Evolutionary conservation across 805 yeast species (phyloP), one percentile per base, ranked within the genome.

Genomic region (Lachancea sp.): DNA sequence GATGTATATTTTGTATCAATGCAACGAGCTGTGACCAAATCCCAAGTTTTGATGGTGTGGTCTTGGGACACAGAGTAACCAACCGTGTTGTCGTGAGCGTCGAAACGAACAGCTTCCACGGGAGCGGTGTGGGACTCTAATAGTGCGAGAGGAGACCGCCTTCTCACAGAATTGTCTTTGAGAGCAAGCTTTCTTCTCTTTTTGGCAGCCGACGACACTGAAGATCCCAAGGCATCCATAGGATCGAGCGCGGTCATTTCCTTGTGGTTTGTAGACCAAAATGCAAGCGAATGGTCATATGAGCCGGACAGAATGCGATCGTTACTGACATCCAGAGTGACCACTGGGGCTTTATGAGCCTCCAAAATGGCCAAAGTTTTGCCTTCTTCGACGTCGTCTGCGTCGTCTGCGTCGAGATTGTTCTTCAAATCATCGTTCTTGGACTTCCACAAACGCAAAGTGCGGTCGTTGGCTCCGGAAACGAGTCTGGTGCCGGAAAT

Each of bases 21-120:
- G 56, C 88, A 79, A 52, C 86, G 77, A 11, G 85, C 72, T 2
- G 97, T 90, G 15, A 87, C 85, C 57, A 93, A 71, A 71, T 93
- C 99, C 98, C 98, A 93, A 0, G 99, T 93, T 59, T 85, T 85
- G 52, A 93, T 80, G 0, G 95, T 80, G 63, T 93, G 99, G 68
- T 93, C 98, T 63, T 89, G 96, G 5, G 97, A 85, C 1, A 86
- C 96, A 0, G 98, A 88, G 66, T 93, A 91, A 10, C 83, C 95
- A 4, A 91, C 95, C 0, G 95, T 77, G 37, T 73, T 51, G 63
- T 91, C 98, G 17, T 70, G 68, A 2, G 71, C 60, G 58, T 86
- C 95, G 60, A 89, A 87, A 12, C 78, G 72, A 19, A 87, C 85
- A 32, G 77, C 95, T 58, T 88, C 93, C 18, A 91, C 97, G 2